Evolutionary conservation across 495 filamentous ascomycete species (phyloP), one percentile per base, ranked within the genome.

Genomic region (Chaetomium fimeti): DNA sequence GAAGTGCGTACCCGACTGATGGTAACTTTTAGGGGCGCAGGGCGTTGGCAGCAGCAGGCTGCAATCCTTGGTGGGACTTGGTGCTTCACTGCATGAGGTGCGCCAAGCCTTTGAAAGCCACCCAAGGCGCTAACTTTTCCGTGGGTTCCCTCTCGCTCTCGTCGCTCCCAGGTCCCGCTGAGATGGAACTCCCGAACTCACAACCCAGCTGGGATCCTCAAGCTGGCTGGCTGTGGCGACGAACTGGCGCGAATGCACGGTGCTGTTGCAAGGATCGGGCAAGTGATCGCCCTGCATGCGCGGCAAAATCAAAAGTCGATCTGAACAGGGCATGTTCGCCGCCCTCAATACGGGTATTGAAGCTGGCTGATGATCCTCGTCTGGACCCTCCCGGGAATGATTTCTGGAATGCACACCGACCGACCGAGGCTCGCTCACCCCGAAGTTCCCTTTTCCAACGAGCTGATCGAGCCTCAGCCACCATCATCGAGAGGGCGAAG

Each of bases 101-200:
- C 61, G 66, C 66, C 61, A 64, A 68, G 66, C n/a, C 66, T 68
- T 57, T 51, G 57, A 45, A 51, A 64, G 66, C 66, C 54, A 48
- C 65, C 54, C 24, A 54, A 16, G 13, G 36, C 51, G 52, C 60
- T 51, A 62, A 43, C 24, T 29, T 27, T 51, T 51, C 22, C 48
- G 42, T 49, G 15, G 42, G 11, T 49, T 18, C n/a, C 43, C 38
- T 27, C 43, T 27, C 32, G 5, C 43, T 27, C 32, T 1, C 32
- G 29, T 40, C 38, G 9, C 38, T 40, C 15, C 16, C 40, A 11
- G 40, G 2, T 43, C 40, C 16, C 16, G 13, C 40, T 43, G 40
- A 16, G 32, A 36, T 36, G 32, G 40, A 43, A 43, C 40, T 43
- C 15, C 40, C n/a, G n/a, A 43, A 43, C 16, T 9, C 7, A 36